Evolutionary conservation across 257 asterid genomes (phyloP).

Genomic region (Voacanga thouarsii): DNA sequence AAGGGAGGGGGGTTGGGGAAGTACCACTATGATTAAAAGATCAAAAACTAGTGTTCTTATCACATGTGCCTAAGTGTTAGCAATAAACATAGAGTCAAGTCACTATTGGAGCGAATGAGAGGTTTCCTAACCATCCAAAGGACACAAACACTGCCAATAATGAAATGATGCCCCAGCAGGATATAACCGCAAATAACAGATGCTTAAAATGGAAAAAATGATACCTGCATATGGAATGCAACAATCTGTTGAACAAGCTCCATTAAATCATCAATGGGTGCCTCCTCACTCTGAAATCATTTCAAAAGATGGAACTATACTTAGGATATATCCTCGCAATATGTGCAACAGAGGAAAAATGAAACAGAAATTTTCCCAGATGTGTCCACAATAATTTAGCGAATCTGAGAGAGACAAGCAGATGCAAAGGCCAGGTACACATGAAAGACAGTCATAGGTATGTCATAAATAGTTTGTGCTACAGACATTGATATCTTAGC

Average conservation of each 20-base stretch:
- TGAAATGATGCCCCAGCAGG: neutral
- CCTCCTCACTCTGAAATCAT: constrained; percentile 41
- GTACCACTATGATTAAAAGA: neutral
- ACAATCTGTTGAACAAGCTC: constrained; percentile 86
- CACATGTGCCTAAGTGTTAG: neutral
- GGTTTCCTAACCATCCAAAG: neutral
- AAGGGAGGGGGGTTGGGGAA: accelerated
- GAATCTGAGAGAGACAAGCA: neutral
- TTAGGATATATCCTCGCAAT: neutral
- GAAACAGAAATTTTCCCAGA: neutral
- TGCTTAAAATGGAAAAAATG: neutral
- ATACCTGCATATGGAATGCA: constrained; percentile 92
- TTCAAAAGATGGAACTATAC: neutral
- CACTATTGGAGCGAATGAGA: neutral
- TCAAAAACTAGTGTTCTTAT: neutral
- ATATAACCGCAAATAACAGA: neutral
- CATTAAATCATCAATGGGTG: constrained; percentile 67
- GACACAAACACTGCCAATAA: neutral
- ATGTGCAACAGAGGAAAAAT: neutral
- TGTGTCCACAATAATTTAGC: neutral
- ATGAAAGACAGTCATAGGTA: neutral
- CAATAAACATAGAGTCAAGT: neutral
- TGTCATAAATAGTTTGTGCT: neutral
- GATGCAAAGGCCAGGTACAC: neutral
- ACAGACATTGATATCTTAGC: neutral